Evolutionary conservation across 495 filamentous ascomycete species (phyloP).

Genomic region (Xylaria longipes): DNA sequence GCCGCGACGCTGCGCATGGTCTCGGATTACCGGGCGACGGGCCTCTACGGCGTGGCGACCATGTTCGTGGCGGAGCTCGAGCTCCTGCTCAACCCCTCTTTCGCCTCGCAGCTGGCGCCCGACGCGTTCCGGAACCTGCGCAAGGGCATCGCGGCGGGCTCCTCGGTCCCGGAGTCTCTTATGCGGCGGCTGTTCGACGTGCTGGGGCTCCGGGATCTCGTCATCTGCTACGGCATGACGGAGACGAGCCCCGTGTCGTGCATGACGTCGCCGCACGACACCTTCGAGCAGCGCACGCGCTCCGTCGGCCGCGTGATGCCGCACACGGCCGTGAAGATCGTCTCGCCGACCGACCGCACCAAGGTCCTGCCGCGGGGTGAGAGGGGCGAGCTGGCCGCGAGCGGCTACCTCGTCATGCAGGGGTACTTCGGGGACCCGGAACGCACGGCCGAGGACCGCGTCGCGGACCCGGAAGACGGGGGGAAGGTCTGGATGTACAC

Average conservation of each 20-base stretch:
- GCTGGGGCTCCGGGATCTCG: constrained; percentile 84
- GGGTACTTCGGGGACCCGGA: constrained; percentile 81
- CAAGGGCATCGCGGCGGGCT: constrained; percentile 93
- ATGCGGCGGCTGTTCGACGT: constrained; percentile 79
- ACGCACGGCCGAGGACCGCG: constrained; percentile 74
- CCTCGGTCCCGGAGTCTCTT: constrained; percentile 78
- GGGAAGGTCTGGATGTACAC: constrained; percentile 62
- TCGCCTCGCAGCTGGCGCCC: constrained; percentile 36
- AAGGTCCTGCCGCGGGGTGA: constrained; percentile 67
- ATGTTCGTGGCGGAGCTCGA: constrained; percentile 94
- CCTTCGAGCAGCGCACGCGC: constrained; percentile 76
- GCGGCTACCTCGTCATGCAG: constrained; percentile 89
- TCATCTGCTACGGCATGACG: constrained; percentile 99
- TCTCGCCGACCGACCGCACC: constrained; percentile 64
- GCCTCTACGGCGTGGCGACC: constrained; percentile 90
- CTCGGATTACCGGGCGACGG: constrained; percentile 78
- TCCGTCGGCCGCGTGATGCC: constrained; percentile 81
- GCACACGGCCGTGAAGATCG: constrained; percentile 80
- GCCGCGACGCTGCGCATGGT: constrained; percentile 71
- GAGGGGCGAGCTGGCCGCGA: constrained; percentile 81
- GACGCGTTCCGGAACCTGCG: constrained; percentile 69
- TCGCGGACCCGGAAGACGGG: constrained; percentile 54
- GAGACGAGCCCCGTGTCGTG: constrained; percentile 91
- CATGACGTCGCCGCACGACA: constrained; percentile 88
- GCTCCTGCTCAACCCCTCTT: constrained; percentile 63